Evolutionary conservation across 495 filamentous ascomycete species (phyloP).

Genomic region (Pyrenula aspistea): DNA sequence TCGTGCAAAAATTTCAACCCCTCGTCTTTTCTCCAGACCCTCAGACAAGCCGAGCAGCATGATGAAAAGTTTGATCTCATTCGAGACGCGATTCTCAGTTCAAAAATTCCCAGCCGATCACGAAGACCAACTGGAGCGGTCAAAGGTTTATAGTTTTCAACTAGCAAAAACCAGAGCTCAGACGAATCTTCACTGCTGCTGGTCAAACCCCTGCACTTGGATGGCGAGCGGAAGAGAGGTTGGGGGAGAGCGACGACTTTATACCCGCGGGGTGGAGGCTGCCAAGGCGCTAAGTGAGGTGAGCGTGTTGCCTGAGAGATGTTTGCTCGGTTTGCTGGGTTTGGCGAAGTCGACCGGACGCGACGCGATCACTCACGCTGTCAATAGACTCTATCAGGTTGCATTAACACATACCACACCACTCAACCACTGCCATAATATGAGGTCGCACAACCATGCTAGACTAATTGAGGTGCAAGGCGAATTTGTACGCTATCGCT

Average conservation of each 20-base stretch:
- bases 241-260: constrained; percentile 1
- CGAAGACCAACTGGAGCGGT: constrained; percentile 35
- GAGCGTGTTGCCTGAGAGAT: background rate
- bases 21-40: background rate
- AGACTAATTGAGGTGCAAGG: no score
- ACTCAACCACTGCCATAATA: no score
- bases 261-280: no score
- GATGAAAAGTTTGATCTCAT: background rate
- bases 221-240: constrained; percentile 5
- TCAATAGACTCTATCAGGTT: no score
- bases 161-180: constrained; percentile 45
- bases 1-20: no score
- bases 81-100: background rate
- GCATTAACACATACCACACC: no score
- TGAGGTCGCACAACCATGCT: no score
- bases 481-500: no score
- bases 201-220: constrained; percentile 28
- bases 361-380: no score
- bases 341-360: no score
- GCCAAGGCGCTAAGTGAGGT: background rate
- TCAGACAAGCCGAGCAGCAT: background rate
- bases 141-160: constrained; percentile 42
- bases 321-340: background rate
- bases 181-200: constrained; percentile 43
- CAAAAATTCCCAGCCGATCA: constrained; percentile 36